A percentile compares a stretch with the other conserved stretches of the same genome.
These are phyloP conservation scores for Vanilla planifolia DNA, from an alignment of 106 monocot species.

Conservation along the genomic window DNA sequence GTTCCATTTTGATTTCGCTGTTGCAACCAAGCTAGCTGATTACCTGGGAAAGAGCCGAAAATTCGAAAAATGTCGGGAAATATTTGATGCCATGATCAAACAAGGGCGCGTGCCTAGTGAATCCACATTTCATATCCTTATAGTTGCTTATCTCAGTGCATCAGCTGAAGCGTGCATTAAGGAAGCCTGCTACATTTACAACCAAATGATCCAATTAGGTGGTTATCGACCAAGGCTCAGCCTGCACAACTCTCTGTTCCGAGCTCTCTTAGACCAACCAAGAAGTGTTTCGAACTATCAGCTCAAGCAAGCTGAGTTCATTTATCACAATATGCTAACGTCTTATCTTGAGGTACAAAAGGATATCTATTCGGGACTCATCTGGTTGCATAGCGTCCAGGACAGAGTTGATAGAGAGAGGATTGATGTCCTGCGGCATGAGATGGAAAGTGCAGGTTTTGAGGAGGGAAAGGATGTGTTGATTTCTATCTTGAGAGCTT, in stretches of 20 bases:
- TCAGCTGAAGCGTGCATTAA: conserved; percentile 57
- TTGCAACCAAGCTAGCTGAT: conserved; percentile 76
- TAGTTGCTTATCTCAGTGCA: conserved; percentile 70
- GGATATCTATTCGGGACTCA: conserved; percentile 76
- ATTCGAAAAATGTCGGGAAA: conserved; percentile 65
- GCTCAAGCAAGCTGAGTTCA: conserved; percentile 78
- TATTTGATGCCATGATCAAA: conserved; percentile 67
- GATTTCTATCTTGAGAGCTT: conserved; percentile 73
- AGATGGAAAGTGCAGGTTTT: conserved; percentile 47
- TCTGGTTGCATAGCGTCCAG: conserved; percentile 94
- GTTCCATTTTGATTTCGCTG: conserved; percentile 69
- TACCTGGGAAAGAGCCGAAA: conserved; percentile 73
- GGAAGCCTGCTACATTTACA: conserved; percentile 81
- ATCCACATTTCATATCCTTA: conserved; percentile 79
- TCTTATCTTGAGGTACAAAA: conserved; percentile 46
- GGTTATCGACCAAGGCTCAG: conserved; percentile 73
- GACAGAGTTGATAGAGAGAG: conserved; percentile 62
- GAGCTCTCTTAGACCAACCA: conserved; percentile 47
- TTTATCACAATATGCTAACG: conserved; percentile 72
- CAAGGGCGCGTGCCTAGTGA: conserved; percentile 76
- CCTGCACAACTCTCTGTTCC: conserved; percentile 85
- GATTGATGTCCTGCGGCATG: conserved; percentile 51
- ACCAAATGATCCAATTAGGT: conserved; percentile 79
- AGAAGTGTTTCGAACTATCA: conserved; percentile 47
- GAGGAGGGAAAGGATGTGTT: conserved; percentile 64